phyloP scores from a whole-genome alignment of 768 basidiomycete genomes.

The Tricholomella constricta region DNA sequence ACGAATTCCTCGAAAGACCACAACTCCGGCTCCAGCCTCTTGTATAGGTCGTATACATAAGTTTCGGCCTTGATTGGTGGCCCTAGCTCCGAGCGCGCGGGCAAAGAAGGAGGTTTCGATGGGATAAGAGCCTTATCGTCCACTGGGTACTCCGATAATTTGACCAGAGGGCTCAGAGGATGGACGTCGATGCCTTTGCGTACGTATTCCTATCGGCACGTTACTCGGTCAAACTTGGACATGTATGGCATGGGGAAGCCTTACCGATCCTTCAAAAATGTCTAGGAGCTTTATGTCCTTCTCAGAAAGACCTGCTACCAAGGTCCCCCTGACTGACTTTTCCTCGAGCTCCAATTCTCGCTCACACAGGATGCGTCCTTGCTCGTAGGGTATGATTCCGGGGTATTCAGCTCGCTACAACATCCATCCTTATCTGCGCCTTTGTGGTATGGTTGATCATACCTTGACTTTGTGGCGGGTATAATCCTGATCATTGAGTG shows the following conservation, averaged over 20 bases:
- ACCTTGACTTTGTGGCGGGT: constrained; percentile 83
- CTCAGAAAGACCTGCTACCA: constrained; percentile 71
- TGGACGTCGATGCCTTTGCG: constrained; percentile 56
- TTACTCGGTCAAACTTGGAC: background rate
- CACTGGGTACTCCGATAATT: constrained; percentile 33
- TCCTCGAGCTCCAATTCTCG: constrained; percentile 61
- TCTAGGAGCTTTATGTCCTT: constrained; percentile 72
- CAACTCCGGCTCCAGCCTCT: constrained; percentile 52
- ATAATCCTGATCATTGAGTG: constrained; percentile 54
- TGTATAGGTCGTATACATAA: constrained; percentile 65
- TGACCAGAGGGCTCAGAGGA: constrained; percentile 48
- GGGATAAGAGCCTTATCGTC: constrained; percentile 41
- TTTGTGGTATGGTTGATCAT: constrained; percentile 7
- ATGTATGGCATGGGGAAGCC: constrained; percentile 19
- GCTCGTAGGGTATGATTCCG: constrained; percentile 65
- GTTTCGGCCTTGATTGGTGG: constrained; percentile 55
- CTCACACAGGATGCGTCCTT: constrained; percentile 48
- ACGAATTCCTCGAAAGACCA: constrained; percentile 90
- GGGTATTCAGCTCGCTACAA: constrained; percentile 76
- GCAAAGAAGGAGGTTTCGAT: constrained; percentile 42
- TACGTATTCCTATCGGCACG: constrained; percentile 64
- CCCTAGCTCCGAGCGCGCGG: constrained; percentile 32
- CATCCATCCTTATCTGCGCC: background rate
- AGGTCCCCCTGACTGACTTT: constrained; percentile 71
- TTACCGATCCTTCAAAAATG: constrained; percentile 78